phyloP scores from a whole-genome alignment of 2,329 filamentous ascomycete genomes.

The Malbranchea cinnamomea region DNA sequence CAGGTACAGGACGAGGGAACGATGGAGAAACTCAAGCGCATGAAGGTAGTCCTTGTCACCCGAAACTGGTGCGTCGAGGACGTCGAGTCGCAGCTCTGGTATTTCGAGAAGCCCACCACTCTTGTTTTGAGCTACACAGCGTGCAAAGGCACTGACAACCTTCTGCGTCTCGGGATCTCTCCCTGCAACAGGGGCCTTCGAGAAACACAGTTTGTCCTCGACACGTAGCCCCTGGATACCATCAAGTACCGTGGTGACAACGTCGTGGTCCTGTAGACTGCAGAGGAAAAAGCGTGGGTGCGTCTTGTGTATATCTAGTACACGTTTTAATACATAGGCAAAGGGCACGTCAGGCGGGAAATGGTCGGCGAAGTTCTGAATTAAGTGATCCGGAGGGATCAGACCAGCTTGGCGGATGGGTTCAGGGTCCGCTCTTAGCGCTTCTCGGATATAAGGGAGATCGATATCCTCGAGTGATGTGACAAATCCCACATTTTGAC shows the following conservation, averaged over 20 bases:
- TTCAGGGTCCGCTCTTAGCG: conserved; percentile 48
- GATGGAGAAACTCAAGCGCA: conserved; percentile 64
- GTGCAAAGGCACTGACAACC: conserved; percentile 50
- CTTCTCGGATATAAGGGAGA: conserved; percentile 43
- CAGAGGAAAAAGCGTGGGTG: conserved; percentile 58
- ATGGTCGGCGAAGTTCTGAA: conserved; percentile 65
- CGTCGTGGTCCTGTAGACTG: conserved; percentile 44
- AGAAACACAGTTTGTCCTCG: conserved; percentile 60
- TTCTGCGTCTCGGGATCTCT: conserved; percentile 27
- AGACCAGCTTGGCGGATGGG: conserved; percentile 59
- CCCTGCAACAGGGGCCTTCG: conserved; percentile 52
- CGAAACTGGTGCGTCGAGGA: conserved; percentile 45
- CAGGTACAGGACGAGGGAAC: conserved; percentile 67
- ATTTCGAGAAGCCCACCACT: conserved; percentile 59
- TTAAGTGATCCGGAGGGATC: conserved; percentile 51
- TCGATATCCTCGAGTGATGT: conserved; percentile 64
- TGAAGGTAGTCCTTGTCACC: conserved; percentile 44
- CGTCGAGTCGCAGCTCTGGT: conserved; percentile 52
- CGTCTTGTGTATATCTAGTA: conserved; percentile 53
- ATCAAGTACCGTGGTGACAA: conserved; percentile 62
- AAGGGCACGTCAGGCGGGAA: conserved; percentile 72
- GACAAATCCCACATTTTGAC: conserved; percentile 49
- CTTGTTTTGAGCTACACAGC: conserved; percentile 51
- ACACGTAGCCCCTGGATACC: conserved; percentile 50
- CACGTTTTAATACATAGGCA: conserved; percentile 61